phyloP scores from a whole-genome alignment of 2,329 filamentous ascomycete species.

The Neofusicoccum sp. region DNA sequence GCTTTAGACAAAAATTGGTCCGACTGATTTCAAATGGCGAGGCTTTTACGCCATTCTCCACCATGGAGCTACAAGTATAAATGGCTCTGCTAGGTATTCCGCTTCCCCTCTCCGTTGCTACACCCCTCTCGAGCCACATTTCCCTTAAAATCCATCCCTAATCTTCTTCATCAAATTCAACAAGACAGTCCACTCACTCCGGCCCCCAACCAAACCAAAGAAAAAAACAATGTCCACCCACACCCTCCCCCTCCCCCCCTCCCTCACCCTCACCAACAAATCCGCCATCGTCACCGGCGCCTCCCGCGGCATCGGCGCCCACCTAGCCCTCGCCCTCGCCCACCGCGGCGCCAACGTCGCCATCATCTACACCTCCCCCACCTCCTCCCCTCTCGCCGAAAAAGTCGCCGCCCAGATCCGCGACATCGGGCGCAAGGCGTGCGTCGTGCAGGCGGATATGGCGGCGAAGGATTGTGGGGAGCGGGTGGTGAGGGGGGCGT shows the following conservation, averaged over 20 bases:
- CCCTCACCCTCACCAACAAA: constrained; percentile 21
- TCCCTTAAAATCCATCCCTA: too few species aligned
- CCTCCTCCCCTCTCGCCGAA: not conserved
- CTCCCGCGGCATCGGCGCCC: constrained; percentile 44
- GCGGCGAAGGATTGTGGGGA: not conserved
- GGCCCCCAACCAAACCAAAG: too few species aligned
- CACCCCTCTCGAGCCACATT: too few species aligned
- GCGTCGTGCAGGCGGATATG: not conserved
- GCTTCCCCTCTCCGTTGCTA: too few species aligned
- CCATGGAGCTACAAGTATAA: too few species aligned
- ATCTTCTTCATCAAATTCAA: too few species aligned
- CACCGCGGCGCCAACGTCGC: constrained; percentile 39
- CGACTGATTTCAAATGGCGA: too few species aligned
- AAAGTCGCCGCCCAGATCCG: not conserved
- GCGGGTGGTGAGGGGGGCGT: not conserved
- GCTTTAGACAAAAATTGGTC: too few species aligned
- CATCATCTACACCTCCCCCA: not conserved
- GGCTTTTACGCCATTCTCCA: too few species aligned
- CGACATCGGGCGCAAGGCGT: not conserved
- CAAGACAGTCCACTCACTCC: too few species aligned
- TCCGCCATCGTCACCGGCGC: constrained; percentile 49
- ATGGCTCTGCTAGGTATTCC: too few species aligned
- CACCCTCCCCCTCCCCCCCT: not conserved
- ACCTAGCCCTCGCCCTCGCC: constrained; percentile 43
- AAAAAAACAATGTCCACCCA: not conserved